Evolutionary conservation across 2,329 filamentous ascomycete species (phyloP).

Genomic region (Septoria petroselini): DNA sequence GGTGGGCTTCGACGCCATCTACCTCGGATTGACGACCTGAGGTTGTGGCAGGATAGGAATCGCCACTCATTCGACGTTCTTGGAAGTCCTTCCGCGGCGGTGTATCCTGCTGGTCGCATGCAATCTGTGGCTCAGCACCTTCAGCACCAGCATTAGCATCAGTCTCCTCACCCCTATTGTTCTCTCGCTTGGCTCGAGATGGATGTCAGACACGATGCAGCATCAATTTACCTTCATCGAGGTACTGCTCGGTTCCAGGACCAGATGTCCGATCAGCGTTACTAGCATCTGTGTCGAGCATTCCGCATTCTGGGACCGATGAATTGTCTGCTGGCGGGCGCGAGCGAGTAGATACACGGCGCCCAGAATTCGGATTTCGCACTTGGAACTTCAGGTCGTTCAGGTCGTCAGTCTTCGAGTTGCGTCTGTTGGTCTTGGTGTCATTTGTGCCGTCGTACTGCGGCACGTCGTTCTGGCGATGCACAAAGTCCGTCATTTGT

Average conservation of each 20-base stretch:
- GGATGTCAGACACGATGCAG: background rate
- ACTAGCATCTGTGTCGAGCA: conserved; percentile 19
- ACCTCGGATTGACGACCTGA: conserved; percentile 16
- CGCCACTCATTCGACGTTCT: conserved; percentile 12
- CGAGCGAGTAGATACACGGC: too few relatives aligned
- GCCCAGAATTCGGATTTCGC: background rate
- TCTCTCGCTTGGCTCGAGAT: background rate
- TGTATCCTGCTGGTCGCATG: background rate
- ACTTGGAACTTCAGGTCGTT: conserved; percentile 1
- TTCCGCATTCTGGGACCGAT: background rate
- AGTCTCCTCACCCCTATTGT: background rate
- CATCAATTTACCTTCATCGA: background rate
- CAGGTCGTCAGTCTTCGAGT: background rate
- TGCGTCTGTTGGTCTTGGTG: background rate
- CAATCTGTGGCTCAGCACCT: too few relatives aligned
- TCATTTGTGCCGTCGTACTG: conserved; percentile 5
- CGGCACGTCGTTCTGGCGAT: conserved; percentile 5
- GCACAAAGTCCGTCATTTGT: conserved; percentile 15
- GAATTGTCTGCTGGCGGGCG: conserved; percentile 1
- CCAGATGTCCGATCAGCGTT: conserved; percentile 12
- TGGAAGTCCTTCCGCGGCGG: background rate
- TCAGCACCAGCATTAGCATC: background rate
- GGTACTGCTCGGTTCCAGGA: background rate
- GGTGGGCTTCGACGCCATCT: conserved; percentile 1
- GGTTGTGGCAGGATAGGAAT: conserved; percentile 24